These are phyloP conservation scores for Talaromyces liani DNA, from an alignment of 495 filamentous ascomycete genomes.

Conservation along the genomic window DNA sequence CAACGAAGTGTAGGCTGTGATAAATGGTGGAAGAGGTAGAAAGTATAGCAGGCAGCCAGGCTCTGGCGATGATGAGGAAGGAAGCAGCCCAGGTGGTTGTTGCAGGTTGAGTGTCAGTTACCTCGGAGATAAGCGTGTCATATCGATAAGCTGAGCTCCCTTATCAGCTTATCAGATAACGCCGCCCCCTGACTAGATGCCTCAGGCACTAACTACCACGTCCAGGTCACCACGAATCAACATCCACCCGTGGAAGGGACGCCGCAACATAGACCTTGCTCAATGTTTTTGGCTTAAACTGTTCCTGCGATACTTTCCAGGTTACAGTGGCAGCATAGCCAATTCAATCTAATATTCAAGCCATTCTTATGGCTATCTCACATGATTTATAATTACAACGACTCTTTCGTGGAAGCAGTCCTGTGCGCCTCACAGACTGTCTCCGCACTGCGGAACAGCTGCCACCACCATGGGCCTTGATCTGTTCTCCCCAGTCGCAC, in stretches of 20 bases:
- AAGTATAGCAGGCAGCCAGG: neutral
- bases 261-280: neutral
- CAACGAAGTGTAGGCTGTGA: neutral
- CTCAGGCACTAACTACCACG: slow-evolving; percentile 5
- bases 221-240: neutral
- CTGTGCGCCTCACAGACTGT: slow-evolving; percentile 24
- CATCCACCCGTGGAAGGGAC: neutral
- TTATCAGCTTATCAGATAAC: slow-evolving; percentile 1
- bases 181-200: neutral
- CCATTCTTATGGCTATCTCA: slow-evolving; percentile 9
- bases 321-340: neutral
- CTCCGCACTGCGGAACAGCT: slow-evolving; percentile 22
- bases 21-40: neutral
- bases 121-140: slow-evolving; percentile 2
- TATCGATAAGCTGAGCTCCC: neutral
- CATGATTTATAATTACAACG: slow-evolving; percentile 19
- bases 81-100: neutral
- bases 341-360: neutral
- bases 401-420: slow-evolving; percentile 27
- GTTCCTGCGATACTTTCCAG: neutral
- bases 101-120: neutral
- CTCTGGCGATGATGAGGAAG: neutral
- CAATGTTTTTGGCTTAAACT: neutral
- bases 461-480: slow-evolving; percentile 76
- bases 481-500: slow-evolving; percentile 77